phyloP scores from a whole-genome alignment of 331 rosid genomes.

The Malus hybrid region DNA sequence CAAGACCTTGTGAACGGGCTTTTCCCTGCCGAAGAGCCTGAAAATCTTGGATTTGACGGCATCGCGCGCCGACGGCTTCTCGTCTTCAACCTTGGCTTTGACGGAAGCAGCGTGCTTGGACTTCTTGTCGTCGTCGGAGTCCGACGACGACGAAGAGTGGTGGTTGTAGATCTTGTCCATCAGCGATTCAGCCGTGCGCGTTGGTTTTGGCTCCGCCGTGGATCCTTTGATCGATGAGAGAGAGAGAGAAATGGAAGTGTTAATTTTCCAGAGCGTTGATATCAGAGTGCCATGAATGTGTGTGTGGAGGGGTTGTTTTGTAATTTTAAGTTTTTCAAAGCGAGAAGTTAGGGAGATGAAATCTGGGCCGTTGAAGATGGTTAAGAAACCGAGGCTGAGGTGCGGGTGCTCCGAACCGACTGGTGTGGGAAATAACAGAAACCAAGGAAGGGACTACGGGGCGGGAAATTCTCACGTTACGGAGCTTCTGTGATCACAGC shows the following conservation, averaged over 20 bases:
- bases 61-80: constrained; percentile 7
- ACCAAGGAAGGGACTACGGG: constrained; percentile 5
- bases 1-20: constrained; percentile 68
- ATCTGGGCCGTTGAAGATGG: constrained; percentile 21
- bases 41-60: constrained; percentile 29
- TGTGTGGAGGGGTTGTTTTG: background rate
- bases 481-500: background rate
- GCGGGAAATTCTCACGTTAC: constrained; percentile 8
- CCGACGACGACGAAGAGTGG: constrained; percentile 39
- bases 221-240: background rate
- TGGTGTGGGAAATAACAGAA: constrained; percentile 12
- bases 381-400: constrained; percentile 5
- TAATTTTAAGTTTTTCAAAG: background rate
- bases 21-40: constrained; percentile 84
- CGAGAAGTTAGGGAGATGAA: constrained; percentile 1
- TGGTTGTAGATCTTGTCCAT: constrained; percentile 33
- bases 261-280: background rate
- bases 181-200: constrained; percentile 2
- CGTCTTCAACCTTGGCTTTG: constrained; percentile 25
- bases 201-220: background rate
- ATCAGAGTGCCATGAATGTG: background rate
- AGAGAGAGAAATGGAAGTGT: background rate
- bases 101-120: background rate
- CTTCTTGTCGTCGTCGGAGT: constrained; percentile 38
- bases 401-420: background rate